Conservation (phyloP, 805 yeast species). For the Jamesozyma rosinii region DNA sequence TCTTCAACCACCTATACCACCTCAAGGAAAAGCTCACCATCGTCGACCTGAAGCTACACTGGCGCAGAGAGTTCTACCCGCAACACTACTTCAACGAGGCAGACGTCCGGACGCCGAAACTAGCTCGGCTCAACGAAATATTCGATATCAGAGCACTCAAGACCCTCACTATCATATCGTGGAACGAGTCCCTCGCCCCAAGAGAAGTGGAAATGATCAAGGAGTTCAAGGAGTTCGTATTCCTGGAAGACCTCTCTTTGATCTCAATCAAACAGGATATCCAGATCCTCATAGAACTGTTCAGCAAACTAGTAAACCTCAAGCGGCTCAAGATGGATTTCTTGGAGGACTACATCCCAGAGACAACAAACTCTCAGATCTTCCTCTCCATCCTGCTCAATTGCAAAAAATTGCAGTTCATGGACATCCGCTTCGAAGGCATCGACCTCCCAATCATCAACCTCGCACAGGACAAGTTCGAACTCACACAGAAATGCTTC, state of each 20-base stretch:
- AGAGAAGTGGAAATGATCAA: conserved; percentile 31
- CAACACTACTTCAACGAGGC: conserved; percentile 19
- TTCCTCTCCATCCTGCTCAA: conserved; percentile 30
- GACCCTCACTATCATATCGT: conserved; percentile 35
- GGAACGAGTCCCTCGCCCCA: conserved; percentile 33
- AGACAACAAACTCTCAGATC: conserved; percentile 28
- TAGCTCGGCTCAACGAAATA: conserved; percentile 28
- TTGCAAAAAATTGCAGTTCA: conserved; percentile 30
- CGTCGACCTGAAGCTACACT: conserved; percentile 33
- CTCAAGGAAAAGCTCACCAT: conserved; percentile 28
- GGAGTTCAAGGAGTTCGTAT: conserved; percentile 31
- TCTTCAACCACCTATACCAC: conserved; percentile 32
- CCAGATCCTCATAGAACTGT: conserved; percentile 28
- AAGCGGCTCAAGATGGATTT: conserved; percentile 36
- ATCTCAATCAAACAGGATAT: conserved; percentile 33
- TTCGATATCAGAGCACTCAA: conserved; percentile 31
- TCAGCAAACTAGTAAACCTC: conserved; percentile 23
- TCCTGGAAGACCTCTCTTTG: conserved; percentile 34
- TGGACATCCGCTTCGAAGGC: conserved; percentile 33
- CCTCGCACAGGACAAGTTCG: conserved; percentile 20
- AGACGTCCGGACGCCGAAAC: conserved; percentile 13
- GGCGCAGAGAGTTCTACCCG: conserved; percentile 35
- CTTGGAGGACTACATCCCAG: conserved; percentile 28
- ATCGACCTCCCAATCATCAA: conserved; percentile 27
- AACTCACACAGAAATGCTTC: conserved; percentile 26